A percentile compares a stretch with the other conserved stretches of the same genome.
phyloP scores from a whole-genome alignment of 352 stramenopile genomes.

The Globisporangium lucens region DNA sequence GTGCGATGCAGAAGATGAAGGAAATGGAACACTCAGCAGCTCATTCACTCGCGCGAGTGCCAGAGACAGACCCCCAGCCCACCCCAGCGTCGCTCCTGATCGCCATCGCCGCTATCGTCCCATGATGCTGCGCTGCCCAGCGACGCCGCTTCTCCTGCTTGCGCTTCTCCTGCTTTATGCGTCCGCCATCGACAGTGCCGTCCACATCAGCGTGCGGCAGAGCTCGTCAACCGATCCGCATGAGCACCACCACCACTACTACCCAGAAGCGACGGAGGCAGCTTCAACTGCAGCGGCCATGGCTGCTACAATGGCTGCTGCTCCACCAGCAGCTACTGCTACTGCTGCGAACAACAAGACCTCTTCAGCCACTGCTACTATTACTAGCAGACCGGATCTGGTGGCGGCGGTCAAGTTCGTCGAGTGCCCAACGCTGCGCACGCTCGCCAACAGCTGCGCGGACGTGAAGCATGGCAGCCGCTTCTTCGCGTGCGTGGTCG shows the following conservation, averaged over 20 bases:
- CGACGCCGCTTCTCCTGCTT: neutral
- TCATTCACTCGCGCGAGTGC: too few species aligned
- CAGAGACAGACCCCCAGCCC: neutral
- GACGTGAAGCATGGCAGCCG: neutral
- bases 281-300: neutral
- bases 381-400: neutral
- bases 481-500: slow-evolving; percentile 10
- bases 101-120: neutral
- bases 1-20: neutral
- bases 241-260: neutral
- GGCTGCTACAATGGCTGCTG: neutral
- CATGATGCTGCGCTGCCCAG: neutral
- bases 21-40: neutral
- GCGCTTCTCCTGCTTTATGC: neutral
- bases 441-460: neutral
- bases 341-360: neutral
- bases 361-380: neutral
- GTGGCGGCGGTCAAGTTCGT: neutral
- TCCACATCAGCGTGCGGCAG: neutral
- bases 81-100: neutral
- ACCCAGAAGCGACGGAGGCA: neutral
- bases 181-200: neutral
- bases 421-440: neutral
- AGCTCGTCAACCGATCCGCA: neutral
- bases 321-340: neutral